These are phyloP conservation scores for Heracleum sosnowskyi DNA, from an alignment of 129 eudicot genomes.

Conservation along the genomic window DNA sequence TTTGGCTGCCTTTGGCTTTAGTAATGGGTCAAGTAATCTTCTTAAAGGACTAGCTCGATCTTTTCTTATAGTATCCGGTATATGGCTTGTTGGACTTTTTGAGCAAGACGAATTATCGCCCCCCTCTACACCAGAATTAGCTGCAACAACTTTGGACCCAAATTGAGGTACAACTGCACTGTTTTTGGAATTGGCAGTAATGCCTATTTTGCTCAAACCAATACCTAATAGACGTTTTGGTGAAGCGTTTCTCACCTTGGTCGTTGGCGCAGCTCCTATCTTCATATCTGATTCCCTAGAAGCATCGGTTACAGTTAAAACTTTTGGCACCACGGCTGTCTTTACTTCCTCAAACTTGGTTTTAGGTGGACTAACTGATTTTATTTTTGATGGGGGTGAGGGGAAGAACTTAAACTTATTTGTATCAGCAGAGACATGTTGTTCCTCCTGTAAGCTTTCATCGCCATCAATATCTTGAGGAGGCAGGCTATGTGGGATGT, in stretches of 20 bases:
- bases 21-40: slow-evolving; percentile 68
- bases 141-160: neutral
- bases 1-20: slow-evolving; percentile 25
- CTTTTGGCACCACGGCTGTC: neutral
- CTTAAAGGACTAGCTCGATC: slow-evolving; percentile 68
- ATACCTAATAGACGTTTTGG: slow-evolving; percentile 60
- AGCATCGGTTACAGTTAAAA: neutral
- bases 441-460: neutral
- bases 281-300: slow-evolving; percentile 7
- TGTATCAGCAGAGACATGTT: neutral
- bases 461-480: neutral
- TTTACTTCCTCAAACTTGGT: neutral
- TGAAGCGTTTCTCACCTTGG: slow-evolving; percentile 46
- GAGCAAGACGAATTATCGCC: slow-evolving; percentile 13
- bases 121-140: neutral
- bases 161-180: neutral
- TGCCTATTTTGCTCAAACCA: slow-evolving; percentile 35
- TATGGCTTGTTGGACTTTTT: slow-evolving; percentile 22
- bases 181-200: slow-evolving; percentile 22
- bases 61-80: slow-evolving; percentile 19
- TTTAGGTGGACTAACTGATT: slow-evolving; percentile 2
- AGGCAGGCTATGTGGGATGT: slow-evolving; percentile 4
- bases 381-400: neutral
- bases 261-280: slow-evolving; percentile 3
- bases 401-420: neutral